phyloP scores from a whole-genome alignment of 129 eudicot genomes.

The Saussurea involucrata region DNA sequence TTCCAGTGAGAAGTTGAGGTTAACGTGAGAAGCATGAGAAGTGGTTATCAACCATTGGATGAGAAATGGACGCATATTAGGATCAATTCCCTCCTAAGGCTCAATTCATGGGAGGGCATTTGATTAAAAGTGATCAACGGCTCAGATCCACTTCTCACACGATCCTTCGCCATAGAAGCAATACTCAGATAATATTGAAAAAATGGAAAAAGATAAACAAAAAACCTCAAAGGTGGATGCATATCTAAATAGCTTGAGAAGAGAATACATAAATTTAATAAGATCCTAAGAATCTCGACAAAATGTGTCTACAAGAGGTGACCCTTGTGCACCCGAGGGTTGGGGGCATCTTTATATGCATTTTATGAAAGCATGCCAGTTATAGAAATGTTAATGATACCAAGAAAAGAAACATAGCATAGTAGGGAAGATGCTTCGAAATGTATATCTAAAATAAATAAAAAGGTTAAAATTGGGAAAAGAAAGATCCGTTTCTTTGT shows the following conservation, averaged over 20 bases:
- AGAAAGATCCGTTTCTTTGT: not conserved
- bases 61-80: too few relatives aligned
- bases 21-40: too few relatives aligned
- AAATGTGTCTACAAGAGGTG: not conserved
- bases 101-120: too few relatives aligned
- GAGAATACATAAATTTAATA: not conserved
- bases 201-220: too few relatives aligned
- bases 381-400: not conserved
- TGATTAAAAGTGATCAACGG: too few relatives aligned
- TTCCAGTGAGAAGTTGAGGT: too few relatives aligned
- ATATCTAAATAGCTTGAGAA: not conserved
- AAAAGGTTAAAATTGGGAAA: not conserved
- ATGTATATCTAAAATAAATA: not conserved
- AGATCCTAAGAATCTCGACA: not conserved
- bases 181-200: too few relatives aligned
- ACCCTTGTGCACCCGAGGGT: not conserved
- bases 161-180: too few relatives aligned
- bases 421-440: not conserved
- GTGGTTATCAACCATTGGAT: too few relatives aligned
- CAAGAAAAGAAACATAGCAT: not conserved
- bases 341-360: not conserved
- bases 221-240: too few relatives aligned
- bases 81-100: too few relatives aligned
- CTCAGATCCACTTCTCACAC: too few relatives aligned
- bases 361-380: not conserved